Evolutionary conservation across 805 yeast species (phyloP).

Genomic region (Candida qinlingensis): DNA sequence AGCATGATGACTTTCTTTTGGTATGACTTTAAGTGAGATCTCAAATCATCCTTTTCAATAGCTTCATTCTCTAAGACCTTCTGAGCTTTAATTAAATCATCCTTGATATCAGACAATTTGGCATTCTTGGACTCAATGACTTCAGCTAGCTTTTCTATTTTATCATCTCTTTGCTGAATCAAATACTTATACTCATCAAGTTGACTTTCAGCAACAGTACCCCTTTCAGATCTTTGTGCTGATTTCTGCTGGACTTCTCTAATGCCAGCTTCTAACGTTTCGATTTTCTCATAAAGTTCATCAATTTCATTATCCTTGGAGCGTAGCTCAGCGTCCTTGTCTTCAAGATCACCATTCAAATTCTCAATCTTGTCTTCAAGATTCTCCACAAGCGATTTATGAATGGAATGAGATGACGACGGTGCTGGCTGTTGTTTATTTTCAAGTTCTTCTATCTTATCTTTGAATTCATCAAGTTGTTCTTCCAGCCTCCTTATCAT

Average conservation of each 20-base stretch:
- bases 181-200: conserved; percentile 11
- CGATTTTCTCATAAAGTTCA: conserved; percentile 13
- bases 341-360: conserved; percentile 7
- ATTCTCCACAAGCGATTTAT: conserved; percentile 1
- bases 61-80: background rate
- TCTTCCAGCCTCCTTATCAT: background rate
- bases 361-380: conserved; percentile 15
- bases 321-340: conserved; percentile 16
- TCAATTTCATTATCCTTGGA: conserved; percentile 20
- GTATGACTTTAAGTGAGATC: conserved; percentile 4
- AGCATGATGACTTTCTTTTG: conserved; percentile 8
- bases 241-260: conserved; percentile 10
- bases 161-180: conserved; percentile 12
- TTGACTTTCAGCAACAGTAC: conserved; percentile 10
- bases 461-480: conserved; percentile 10
- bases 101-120: background rate
- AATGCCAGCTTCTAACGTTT: conserved; percentile 13
- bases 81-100: conserved; percentile 5
- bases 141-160: conserved; percentile 11
- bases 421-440: background rate
- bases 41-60: conserved; percentile 3
- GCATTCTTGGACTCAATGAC: conserved; percentile 3
- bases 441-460: conserved; percentile 8
- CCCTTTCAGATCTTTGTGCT: conserved; percentile 3
- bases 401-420: conserved; percentile 3